Base-by-base conservation (phyloP, 257 asterid species). In the Primulina eburnea region DNA sequence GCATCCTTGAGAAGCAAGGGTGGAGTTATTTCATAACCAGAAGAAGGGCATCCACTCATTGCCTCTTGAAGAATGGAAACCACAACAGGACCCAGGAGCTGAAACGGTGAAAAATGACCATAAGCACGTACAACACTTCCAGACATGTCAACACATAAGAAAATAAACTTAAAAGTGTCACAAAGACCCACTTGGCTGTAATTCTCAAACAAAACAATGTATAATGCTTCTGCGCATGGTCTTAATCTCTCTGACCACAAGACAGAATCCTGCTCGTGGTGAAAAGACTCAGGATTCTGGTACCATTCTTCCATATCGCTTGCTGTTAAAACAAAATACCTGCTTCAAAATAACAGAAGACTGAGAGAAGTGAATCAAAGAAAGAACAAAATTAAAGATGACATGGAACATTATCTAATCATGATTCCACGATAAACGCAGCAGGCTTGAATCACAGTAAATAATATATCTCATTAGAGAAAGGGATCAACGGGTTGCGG, bases 51-150 rank as follows among this genome's bases (percentile, higher is more conserved):
- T 18, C 83, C 87, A 81, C 67, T 80, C 97, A 94, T 94, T 72
- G 99, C 97, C 83, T 94, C 99, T 75, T 91, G 95, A 76, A 94
- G 96, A 78, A 91, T 94, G 66, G 99, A 88, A 79, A 94, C 97
- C 65, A 94, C 96, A 73, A 94, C 90, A 32, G 99, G 99, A 69
- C 98, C 96, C 71, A 94, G 87, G 79, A 89, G 82, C 99, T 94
- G 81, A 72, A 65, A 60, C 74, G 55, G 53, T 24, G 69, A 75
- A 77, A 28, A 69, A 78, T 32, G 65, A 77, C 70, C 82, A 71
- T 70, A 71, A 62, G 60, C 61, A 76, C 60, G 62, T 56, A 71
- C 57, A 72, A 61, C 70, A 43, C 65, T 65, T 63, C 66, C 75
- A 65, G 73, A 71, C 68, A 64, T 37, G 68, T 56, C 53, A 69